Evolutionary conservation across 2,329 filamentous ascomycete species (phyloP).

Genomic region (Ascocoryne sarcoides): DNA sequence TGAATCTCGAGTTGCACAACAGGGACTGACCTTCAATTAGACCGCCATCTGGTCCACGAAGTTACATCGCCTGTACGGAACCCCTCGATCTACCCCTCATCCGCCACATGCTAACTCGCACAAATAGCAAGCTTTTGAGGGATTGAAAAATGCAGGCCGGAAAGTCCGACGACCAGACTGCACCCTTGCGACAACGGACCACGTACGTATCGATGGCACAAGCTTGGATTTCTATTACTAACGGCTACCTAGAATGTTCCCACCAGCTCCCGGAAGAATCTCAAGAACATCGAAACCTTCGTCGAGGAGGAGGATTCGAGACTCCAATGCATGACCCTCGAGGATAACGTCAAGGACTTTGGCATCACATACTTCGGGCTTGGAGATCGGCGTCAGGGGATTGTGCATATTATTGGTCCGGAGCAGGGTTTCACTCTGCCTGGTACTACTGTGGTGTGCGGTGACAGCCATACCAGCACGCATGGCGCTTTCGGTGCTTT

Average conservation of each 20-base stretch:
- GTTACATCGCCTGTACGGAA: constrained; percentile 82
- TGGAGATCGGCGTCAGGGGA: constrained; percentile 92
- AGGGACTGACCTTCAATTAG: constrained; percentile 34
- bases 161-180: constrained; percentile 90
- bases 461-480: constrained; percentile 96
- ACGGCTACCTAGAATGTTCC: constrained; percentile 66
- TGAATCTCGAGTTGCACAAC: neutral
- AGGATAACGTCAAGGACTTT: constrained; percentile 96
- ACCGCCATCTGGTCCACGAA: constrained; percentile 94
- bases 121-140: constrained; percentile 86
- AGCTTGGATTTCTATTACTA: neutral
- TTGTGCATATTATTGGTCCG: constrained; percentile 96
- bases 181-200: constrained; percentile 92
- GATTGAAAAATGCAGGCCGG: constrained; percentile 79
- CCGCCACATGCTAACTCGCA: constrained; percentile 16
- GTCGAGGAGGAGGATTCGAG: constrained; percentile 92
- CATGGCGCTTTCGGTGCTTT: constrained; percentile 94
- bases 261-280: constrained; percentile 79
- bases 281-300: constrained; percentile 90
- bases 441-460: constrained; percentile 92
- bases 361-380: constrained; percentile 96
- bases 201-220: constrained; percentile 52
- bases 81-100: neutral
- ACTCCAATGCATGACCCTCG: constrained; percentile 87
- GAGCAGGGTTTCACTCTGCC: constrained; percentile 98